Evolutionary conservation across 306 rosid species (phyloP).

Genomic region (Lathyrus tuberosus): DNA sequence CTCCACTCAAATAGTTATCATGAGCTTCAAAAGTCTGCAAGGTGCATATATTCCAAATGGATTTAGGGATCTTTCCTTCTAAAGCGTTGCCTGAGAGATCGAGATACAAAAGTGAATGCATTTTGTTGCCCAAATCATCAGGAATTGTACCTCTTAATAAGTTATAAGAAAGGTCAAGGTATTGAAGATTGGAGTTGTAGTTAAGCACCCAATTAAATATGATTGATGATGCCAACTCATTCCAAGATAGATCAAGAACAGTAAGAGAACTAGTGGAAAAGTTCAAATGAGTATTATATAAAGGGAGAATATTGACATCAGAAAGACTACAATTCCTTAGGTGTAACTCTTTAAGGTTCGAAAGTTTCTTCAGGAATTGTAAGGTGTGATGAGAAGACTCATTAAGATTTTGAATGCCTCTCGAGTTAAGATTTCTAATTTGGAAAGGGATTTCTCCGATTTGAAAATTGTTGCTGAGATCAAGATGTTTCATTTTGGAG

Average conservation of each 20-base stretch:
- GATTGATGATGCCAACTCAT: neutral
- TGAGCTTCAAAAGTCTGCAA: rapidly evolving
- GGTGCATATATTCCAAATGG: constrained; percentile 24
- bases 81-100: neutral
- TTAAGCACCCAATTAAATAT: neutral
- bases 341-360: neutral
- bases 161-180: neutral
- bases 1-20: neutral
- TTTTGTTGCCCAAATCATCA: constrained; percentile 17
- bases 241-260: neutral
- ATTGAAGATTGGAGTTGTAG: constrained; percentile 17
- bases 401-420: neutral
- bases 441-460: no score
- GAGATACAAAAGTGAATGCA: constrained; percentile 1
- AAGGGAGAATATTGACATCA: neutral
- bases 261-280: constrained; percentile 8
- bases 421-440: neutral
- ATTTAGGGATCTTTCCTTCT: constrained; percentile 18
- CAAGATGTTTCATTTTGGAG: no score
- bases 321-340: neutral
- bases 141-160: neutral
- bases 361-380: neutral
- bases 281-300: neutral
- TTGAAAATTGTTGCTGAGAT: no score
- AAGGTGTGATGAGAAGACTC: neutral